A percentile compares a stretch with the other conserved stretches of the same genome.
These are phyloP conservation scores for Dacryopinax spathularia DNA, from an alignment of 768 basidiomycete genomes.

Conservation along the genomic window DNA sequence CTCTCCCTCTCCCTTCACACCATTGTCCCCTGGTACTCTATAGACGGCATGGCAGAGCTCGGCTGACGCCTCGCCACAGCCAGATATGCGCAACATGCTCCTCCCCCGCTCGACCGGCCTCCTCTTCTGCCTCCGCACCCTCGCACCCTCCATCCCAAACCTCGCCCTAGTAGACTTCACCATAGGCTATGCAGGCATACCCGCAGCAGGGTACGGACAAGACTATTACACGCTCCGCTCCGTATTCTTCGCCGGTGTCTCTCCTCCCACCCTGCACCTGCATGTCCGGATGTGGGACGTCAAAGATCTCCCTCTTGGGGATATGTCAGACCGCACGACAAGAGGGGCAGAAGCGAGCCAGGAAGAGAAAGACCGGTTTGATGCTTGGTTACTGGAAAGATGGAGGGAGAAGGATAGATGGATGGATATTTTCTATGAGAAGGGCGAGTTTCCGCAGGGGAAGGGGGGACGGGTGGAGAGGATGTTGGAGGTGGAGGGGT, in stretches of 20 bases:
- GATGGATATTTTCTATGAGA: conserved; percentile 51
- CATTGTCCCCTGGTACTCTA: neutral
- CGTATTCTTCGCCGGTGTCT: conserved; percentile 63
- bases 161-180: conserved; percentile 84
- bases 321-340: conserved; percentile 30
- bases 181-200: conserved; percentile 80
- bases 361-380: conserved; percentile 52
- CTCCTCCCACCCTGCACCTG: conserved; percentile 76
- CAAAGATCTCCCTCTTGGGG: conserved; percentile 55
- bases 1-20: conserved; percentile 1
- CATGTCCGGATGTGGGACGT: conserved; percentile 74
- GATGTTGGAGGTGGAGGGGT: conserved; percentile 42
- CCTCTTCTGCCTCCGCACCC: conserved; percentile 66
- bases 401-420: conserved; percentile 79
- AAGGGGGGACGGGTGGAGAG: conserved; percentile 26
- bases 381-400: conserved; percentile 62
- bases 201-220: conserved; percentile 69
- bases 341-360: conserved; percentile 30
- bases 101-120: conserved; percentile 88
- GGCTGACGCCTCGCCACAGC: conserved; percentile 28
- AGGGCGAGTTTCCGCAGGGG: conserved; percentile 22
- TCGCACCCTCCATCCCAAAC: conserved; percentile 60
- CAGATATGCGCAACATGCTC: conserved; percentile 65
- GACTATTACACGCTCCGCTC: conserved; percentile 79
- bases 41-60: neutral